Conservation (phyloP, 2,329 filamentous ascomycete species). For the Fusarium euwallaceae region DNA sequence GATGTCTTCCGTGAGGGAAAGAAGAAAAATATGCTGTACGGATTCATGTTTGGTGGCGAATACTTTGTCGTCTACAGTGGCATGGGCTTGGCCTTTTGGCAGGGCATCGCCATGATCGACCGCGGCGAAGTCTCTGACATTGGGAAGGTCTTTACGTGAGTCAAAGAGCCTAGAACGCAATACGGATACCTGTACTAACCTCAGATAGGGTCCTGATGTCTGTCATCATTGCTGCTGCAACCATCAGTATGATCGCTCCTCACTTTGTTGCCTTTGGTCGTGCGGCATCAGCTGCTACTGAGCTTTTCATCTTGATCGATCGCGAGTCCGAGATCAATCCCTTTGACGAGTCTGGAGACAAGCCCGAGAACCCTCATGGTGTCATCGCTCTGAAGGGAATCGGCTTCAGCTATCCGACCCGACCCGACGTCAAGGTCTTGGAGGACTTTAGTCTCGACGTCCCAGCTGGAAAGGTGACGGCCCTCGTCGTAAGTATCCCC, state of each 20-base stretch:
- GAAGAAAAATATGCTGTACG: conserved; percentile 6
- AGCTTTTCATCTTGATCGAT: conserved; percentile 48
- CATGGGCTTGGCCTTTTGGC: conserved; percentile 58
- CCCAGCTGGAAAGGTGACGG: conserved; percentile 59
- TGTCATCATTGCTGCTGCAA: conserved; percentile 51
- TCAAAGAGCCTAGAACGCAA: neutral
- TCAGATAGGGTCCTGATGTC: conserved; percentile 53
- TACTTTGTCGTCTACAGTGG: conserved; percentile 52
- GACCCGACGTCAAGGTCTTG: conserved; percentile 56
- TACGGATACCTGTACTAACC: conserved; percentile 10
- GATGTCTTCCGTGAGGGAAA: conserved; percentile 43
- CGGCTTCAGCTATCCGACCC: conserved; percentile 57
- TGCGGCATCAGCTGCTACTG: conserved; percentile 48
- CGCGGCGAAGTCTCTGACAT: conserved; percentile 51
- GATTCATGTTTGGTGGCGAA: conserved; percentile 5
- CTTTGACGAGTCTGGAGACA: conserved; percentile 46
- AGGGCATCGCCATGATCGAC: conserved; percentile 53
- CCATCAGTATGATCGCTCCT: conserved; percentile 51
- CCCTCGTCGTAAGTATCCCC: conserved; percentile 49
- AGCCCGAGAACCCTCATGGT: conserved; percentile 42
- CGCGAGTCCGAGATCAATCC: conserved; percentile 51
- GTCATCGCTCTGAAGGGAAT: conserved; percentile 54
- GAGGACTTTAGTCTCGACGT: conserved; percentile 56
- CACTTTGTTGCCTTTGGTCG: conserved; percentile 51
- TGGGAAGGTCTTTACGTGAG: conserved; percentile 40